A percentile compares a stretch with the other conserved stretches of the same genome.
phyloP scores from a whole-genome alignment of 805 yeast genomes.

The Vanderwaltozyma tropicalis region DNA sequence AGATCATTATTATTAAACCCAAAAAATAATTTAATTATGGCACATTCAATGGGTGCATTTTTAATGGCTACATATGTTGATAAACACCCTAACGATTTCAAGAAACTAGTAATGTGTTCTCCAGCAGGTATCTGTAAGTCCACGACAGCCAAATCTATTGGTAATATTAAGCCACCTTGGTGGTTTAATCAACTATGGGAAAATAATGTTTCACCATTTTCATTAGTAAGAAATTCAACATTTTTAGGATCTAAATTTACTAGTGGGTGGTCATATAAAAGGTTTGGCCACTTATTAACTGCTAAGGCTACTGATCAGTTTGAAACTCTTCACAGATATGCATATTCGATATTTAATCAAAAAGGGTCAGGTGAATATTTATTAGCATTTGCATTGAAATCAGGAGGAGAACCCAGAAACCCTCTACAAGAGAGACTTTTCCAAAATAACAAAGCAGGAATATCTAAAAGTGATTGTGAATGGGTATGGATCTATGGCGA shows the following conservation, averaged over 20 bases:
- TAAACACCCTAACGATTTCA: slow-evolving; percentile 48
- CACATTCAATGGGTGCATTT: slow-evolving; percentile 93
- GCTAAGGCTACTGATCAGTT: slow-evolving; percentile 20
- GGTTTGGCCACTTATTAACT: slow-evolving; percentile 53
- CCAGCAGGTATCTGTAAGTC: slow-evolving; percentile 66
- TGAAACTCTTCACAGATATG: slow-evolving; percentile 57
- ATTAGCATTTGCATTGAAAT: slow-evolving; percentile 70
- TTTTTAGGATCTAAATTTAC: slow-evolving; percentile 77
- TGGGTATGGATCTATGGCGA: slow-evolving; percentile 82
- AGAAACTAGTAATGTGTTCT: slow-evolving; percentile 65
- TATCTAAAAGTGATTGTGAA: slow-evolving; percentile 44
- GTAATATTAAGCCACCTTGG: slow-evolving; percentile 40
- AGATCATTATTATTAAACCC: slow-evolving; percentile 15
- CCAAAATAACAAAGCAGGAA: slow-evolving; percentile 4
- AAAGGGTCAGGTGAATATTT: slow-evolving; percentile 92
- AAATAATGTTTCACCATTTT: slow-evolving; percentile 74
- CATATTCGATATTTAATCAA: slow-evolving; percentile 76
- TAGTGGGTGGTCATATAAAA: slow-evolving; percentile 79
- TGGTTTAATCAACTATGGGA: slow-evolving; percentile 85
- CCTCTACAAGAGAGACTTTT: slow-evolving; percentile 42
- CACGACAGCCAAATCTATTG: slow-evolving; percentile 32
- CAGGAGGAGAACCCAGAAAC: slow-evolving; percentile 82
- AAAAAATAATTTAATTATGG: slow-evolving; percentile 47
- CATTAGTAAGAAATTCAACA: slow-evolving; percentile 65
- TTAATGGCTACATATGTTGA: slow-evolving; percentile 59